Conservation (phyloP, 108 stramenopile species). For the Phaeodactylum tricornutum region DNA sequence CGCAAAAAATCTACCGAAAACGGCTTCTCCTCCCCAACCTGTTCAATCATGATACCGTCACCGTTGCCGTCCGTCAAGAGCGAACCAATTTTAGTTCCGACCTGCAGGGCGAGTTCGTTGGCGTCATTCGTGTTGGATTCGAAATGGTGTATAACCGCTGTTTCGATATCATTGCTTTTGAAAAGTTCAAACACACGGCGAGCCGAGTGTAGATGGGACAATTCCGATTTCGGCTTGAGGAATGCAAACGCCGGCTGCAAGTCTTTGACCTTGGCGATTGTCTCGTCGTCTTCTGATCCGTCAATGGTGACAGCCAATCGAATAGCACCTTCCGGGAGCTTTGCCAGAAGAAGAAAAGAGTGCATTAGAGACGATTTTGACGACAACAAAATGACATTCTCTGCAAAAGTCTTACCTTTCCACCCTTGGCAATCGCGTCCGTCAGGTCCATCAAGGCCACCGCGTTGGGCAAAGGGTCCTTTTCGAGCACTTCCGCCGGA, state of each 20-base stretch:
- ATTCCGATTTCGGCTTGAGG: slow-evolving; percentile 42
- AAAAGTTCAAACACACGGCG: slow-evolving; percentile 89
- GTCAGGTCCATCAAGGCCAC: slow-evolving; percentile 78
- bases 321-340: slow-evolving; percentile 78
- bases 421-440: slow-evolving; percentile 63
- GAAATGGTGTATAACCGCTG: slow-evolving; percentile 86
- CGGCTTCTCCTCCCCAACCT: slow-evolving; percentile 43
- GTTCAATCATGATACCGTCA: slow-evolving; percentile 85
- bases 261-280: slow-evolving; percentile 64
- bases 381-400: neutral
- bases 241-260: slow-evolving; percentile 63
- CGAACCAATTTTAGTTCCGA: slow-evolving; percentile 79
- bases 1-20: slow-evolving; percentile 79
- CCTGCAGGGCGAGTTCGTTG: slow-evolving; percentile 76
- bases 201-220: slow-evolving; percentile 83
- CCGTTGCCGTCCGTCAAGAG: slow-evolving; percentile 87
- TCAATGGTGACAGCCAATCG: slow-evolving; percentile 78
- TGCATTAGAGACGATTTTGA: slow-evolving; percentile 1
- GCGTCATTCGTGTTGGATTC: slow-evolving; percentile 51
- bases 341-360: too few species aligned
- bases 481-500: slow-evolving; percentile 75
- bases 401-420: slow-evolving; percentile 40
- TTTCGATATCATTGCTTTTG: slow-evolving; percentile 56
- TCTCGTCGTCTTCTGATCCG: slow-evolving; percentile 70
- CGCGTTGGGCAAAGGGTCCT: slow-evolving; percentile 84